A percentile compares a stretch with the other conserved stretches of the same genome.
Evolutionary conservation across 2,329 filamentous ascomycete species (phyloP).

Genomic region (Emericellopsis cladophorae): DNA sequence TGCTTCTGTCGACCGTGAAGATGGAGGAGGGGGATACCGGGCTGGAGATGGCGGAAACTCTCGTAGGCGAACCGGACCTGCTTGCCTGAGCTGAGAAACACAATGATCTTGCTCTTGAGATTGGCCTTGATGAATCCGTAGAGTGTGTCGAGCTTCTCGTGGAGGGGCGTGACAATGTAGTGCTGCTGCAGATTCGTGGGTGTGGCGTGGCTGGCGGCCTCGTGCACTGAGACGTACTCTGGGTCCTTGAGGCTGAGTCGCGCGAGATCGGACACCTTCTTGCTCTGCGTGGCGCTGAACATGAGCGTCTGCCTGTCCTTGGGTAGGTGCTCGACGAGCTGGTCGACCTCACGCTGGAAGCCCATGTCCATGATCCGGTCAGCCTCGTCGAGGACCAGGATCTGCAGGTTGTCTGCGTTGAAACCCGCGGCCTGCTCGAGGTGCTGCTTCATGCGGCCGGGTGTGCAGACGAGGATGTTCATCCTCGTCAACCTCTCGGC

Average conservation of each 20-base stretch:
- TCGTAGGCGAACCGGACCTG: conserved; percentile 96
- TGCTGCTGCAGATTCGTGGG: conserved; percentile 79
- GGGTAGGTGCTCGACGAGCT: conserved; percentile 83
- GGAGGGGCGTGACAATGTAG: conserved; percentile 74
- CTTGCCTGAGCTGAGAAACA: conserved; percentile 91
- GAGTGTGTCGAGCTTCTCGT: conserved; percentile 82
- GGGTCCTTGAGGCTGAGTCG: conserved; percentile 79
- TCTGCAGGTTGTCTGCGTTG: conserved; percentile 80
- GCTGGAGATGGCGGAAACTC: conserved; percentile 81
- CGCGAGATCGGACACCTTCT: conserved; percentile 83
- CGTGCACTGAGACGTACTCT: conserved; percentile 91
- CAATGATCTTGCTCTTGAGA: conserved; percentile 86
- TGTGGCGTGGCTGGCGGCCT: conserved; percentile 66
- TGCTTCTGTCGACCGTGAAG: conserved; percentile 93
- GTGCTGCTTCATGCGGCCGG: conserved; percentile 89
- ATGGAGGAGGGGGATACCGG: conserved; percentile 85
- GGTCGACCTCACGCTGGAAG: conserved; percentile 82
- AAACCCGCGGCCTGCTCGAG: conserved; percentile 87
- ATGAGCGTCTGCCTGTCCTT: conserved; percentile 78
- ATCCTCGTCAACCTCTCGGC: conserved; percentile 74
- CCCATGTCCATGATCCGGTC: conserved; percentile 98
- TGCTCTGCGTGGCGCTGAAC: conserved; percentile 94
- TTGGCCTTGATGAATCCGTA: conserved; percentile 89
- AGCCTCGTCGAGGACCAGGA: conserved; percentile 89
- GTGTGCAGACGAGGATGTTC: conserved; percentile 96